Conservation (phyloP, 371 early-diverging fungal species). For the Actinomortierella ambigua region DNA sequence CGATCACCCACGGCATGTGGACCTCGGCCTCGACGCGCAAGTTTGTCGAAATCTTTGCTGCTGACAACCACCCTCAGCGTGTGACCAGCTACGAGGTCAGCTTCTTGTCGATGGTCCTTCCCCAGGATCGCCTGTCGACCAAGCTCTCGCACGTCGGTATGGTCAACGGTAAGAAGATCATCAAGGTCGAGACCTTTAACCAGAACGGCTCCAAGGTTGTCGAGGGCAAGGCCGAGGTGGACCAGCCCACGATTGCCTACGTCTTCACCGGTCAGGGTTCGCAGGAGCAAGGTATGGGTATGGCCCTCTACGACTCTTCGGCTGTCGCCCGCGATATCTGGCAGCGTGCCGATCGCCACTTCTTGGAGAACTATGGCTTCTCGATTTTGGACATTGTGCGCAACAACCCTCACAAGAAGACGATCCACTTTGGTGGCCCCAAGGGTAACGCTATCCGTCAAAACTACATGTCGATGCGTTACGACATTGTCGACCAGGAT, state of each 20-base stretch:
- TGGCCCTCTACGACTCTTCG: conserved; percentile 89
- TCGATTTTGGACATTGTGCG: conserved; percentile 95
- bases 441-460: conserved; percentile 90
- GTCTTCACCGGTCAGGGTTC: conserved; percentile 98
- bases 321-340: conserved; percentile 87
- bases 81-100: conserved; percentile 82
- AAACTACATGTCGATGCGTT: conserved; percentile 91
- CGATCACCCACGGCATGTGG: conserved; percentile 99
- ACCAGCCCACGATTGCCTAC: conserved; percentile 90
- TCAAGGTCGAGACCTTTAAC: conserved; percentile 91
- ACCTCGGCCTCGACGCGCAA: conserved; percentile 93
- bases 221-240: conserved; percentile 92
- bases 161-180: conserved; percentile 96
- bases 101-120: conserved; percentile 88
- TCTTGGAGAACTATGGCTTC: conserved; percentile 86
- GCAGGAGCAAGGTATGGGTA: conserved; percentile 96
- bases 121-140: conserved; percentile 85
- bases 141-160: conserved; percentile 94
- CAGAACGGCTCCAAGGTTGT: conserved; percentile 88
- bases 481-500: conserved; percentile 81
- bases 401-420: conserved; percentile 85
- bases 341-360: conserved; percentile 92
- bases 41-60: conserved; percentile 94
- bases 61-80: conserved; percentile 92
- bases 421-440: conserved; percentile 93